These are phyloP conservation scores for Quercus wislizeni DNA, from an alignment of 306 rosid species.

Conservation along the genomic window DNA sequence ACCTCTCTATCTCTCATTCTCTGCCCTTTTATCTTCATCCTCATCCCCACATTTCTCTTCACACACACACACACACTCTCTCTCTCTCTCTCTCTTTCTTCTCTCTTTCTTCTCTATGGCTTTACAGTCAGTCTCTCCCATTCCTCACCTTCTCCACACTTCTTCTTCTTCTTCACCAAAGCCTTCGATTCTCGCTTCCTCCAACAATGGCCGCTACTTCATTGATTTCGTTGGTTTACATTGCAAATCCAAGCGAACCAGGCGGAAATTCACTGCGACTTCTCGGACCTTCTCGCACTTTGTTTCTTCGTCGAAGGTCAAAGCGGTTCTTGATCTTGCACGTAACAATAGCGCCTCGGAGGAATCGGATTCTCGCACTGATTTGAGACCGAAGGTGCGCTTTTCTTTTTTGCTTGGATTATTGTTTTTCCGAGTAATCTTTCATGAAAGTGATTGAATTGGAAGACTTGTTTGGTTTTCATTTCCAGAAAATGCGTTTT, in stretches of 20 bases:
- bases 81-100: conserved; percentile 13
- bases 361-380: conserved; percentile 28
- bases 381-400: conserved; percentile 51
- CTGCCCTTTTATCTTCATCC: conserved; percentile 49
- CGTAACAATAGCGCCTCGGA: conserved; percentile 11
- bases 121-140: conserved; percentile 50
- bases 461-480: neutral
- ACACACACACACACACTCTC: conserved; percentile 24
- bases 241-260: conserved; percentile 45
- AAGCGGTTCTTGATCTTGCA: conserved; percentile 50
- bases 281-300: conserved; percentile 27
- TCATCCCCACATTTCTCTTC: conserved; percentile 25
- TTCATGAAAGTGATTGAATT: too few species aligned
- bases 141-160: conserved; percentile 21
- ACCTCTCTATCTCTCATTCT: conserved; percentile 17
- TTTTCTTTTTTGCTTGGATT: neutral
- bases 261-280: conserved; percentile 35
- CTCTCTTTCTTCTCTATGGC: conserved; percentile 54
- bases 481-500: neutral
- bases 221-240: conserved; percentile 53
- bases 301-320: conserved; percentile 39
- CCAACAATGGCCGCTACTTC: conserved; percentile 32
- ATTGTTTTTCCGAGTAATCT: neutral
- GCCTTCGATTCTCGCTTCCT: conserved; percentile 29
- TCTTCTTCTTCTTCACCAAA: conserved; percentile 16